phyloP scores from a whole-genome alignment of 179 eudicot species.

The Gypsophila paniculata region DNA sequence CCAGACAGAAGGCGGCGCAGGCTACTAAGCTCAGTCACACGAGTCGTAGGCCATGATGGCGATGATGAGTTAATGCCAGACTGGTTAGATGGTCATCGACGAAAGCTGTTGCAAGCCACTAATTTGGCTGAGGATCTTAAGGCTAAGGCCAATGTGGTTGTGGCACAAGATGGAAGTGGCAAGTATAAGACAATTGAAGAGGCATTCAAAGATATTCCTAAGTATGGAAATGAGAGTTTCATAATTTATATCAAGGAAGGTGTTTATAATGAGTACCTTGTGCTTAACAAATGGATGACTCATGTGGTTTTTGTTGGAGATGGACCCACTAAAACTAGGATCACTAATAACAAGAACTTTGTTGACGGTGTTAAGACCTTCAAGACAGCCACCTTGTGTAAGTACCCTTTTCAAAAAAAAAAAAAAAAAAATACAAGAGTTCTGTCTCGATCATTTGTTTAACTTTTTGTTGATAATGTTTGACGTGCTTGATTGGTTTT shows the following conservation, averaged over 20 bases:
- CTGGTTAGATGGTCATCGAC: conserved; percentile 19
- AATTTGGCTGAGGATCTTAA: conserved; percentile 21
- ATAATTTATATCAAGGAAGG: conserved; percentile 41
- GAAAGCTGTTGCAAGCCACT: conserved; percentile 20
- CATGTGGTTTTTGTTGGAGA: conserved; percentile 39
- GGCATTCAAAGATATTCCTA: conserved; percentile 32
- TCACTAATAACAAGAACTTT: conserved; percentile 29
- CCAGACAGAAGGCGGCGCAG: conserved; percentile 21
- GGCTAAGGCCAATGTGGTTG: conserved; percentile 32
- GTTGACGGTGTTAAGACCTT: conserved; percentile 34
- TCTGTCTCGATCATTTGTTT: no score
- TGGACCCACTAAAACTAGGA: conserved; percentile 45
- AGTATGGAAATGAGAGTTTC: conserved; percentile 20
- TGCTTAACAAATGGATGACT: conserved; percentile 26
- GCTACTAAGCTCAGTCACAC: conserved; percentile 17
- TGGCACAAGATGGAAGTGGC: conserved; percentile 43
- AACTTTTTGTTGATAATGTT: background rate
- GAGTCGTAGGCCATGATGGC: conserved; percentile 1
- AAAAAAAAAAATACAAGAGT: no score
- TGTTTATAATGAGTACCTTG: conserved; percentile 37
- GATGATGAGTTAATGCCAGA: conserved; percentile 12
- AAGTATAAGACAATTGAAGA: conserved; percentile 34
- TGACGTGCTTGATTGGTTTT: background rate
- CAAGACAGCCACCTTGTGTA: conserved; percentile 41
- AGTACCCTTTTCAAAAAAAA: conserved; percentile 13